A percentile compares a stretch with the other conserved stretches of the same genome.
Evolutionary conservation across 495 filamentous ascomycete species (phyloP).

Genomic region (Hypoxylon perforatum): DNA sequence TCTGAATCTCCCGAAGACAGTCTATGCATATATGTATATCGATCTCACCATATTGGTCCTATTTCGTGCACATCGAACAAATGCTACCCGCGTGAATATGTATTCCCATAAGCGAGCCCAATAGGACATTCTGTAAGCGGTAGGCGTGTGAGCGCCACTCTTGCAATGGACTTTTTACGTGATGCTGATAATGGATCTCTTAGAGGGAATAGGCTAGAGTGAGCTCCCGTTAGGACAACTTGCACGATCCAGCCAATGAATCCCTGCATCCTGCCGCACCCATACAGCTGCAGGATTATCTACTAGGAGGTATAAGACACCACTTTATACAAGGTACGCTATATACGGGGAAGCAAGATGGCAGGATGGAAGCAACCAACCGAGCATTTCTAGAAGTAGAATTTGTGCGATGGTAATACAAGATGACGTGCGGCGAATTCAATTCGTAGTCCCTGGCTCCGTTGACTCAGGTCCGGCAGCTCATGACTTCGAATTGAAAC

Average conservation of each 20-base stretch:
- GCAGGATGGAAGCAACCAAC: constrained; percentile 3
- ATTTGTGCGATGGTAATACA: constrained; percentile 28
- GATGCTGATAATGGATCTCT: not conserved
- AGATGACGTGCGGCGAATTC: constrained; percentile 32
- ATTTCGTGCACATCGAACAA: too few relatives aligned
- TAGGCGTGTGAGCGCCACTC: too few relatives aligned
- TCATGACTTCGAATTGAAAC: not conserved
- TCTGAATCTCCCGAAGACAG: too few relatives aligned
- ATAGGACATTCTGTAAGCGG: too few relatives aligned
- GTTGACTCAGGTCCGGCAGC: not conserved
- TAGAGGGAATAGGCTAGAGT: not conserved
- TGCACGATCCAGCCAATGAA: constrained; percentile 33
- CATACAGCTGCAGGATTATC: constrained; percentile 18
- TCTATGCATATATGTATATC: too few relatives aligned
- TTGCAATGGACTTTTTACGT: too few relatives aligned
- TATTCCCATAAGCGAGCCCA: too few relatives aligned
- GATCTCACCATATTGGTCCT: too few relatives aligned
- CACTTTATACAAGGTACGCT: not conserved
- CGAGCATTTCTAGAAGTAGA: constrained; percentile 19
- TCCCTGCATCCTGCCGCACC: constrained; percentile 15
- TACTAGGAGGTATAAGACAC: constrained; percentile 5
- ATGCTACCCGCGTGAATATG: too few relatives aligned
- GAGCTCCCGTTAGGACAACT: constrained; percentile 12
- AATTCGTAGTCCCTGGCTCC: constrained; percentile 10
- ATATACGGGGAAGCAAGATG: not conserved